Conservation (phyloP, 495 filamentous ascomycete species). For the Aspergillus cavernicola region DNA sequence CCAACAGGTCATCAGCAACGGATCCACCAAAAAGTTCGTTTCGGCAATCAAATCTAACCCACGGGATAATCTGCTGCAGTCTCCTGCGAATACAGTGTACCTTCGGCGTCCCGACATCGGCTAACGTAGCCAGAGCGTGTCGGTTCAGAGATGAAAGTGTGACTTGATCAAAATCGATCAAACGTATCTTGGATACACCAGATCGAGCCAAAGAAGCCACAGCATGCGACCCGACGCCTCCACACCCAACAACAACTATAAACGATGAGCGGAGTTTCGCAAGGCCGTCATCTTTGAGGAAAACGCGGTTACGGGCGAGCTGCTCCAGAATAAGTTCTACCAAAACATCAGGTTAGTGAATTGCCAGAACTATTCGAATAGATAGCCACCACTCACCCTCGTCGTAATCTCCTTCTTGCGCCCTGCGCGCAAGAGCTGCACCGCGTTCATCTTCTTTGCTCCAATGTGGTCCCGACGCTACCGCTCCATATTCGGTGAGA, state of each 20-base stretch:
- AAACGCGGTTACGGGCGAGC: slow-evolving; percentile 89
- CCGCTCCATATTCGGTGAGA: slow-evolving; percentile 72
- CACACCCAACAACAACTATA: slow-evolving; percentile 86
- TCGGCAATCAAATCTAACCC: slow-evolving; percentile 83
- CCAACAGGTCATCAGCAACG: slow-evolving; percentile 62
- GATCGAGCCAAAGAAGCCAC: slow-evolving; percentile 82
- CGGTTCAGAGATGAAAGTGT: slow-evolving; percentile 89
- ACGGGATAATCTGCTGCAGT: slow-evolving; percentile 81
- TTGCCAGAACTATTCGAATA: background rate
- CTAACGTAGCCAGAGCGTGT: slow-evolving; percentile 89
- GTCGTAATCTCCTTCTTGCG: slow-evolving; percentile 86
- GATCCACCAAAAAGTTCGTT: slow-evolving; percentile 77
- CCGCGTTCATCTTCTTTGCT: slow-evolving; percentile 77
- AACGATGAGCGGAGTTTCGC: slow-evolving; percentile 73
- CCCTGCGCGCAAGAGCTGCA: slow-evolving; percentile 71
- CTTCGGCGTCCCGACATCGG: slow-evolving; percentile 93
- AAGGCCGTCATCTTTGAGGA: slow-evolving; percentile 80
- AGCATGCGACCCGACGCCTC: slow-evolving; percentile 92
- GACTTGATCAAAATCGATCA: slow-evolving; percentile 98
- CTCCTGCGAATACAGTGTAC: slow-evolving; percentile 75
- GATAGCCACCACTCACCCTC: slow-evolving; percentile 53
- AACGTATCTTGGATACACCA: slow-evolving; percentile 77
- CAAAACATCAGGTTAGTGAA: background rate
- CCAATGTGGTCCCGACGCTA: slow-evolving; percentile 48
- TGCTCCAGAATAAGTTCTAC: slow-evolving; percentile 90